Base-by-base conservation (phyloP, 352 stramenopile genomes). In the Globisporangium nunn region DNA sequence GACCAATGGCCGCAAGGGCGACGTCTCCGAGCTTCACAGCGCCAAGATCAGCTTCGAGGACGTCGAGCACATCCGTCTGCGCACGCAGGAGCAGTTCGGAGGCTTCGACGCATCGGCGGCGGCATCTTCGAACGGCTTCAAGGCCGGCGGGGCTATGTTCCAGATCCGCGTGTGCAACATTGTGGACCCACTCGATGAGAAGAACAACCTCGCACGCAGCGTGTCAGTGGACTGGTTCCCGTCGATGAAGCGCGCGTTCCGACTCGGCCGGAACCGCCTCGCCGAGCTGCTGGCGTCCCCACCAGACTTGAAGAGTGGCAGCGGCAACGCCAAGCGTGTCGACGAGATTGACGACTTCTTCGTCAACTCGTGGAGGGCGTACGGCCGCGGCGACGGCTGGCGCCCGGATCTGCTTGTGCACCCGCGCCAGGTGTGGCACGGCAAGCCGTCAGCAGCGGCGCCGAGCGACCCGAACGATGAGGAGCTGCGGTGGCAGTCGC, bases 81-180 rank as follows among this genome's bases (percentile, higher is more conserved):
- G 74, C 18, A 53, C 85, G 10, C 54, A 70, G 4, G 77, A 89
- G 4, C 76, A 89, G 41, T 87, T 89, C 58, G 74, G 74, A 1
- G 64, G 59, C 0, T 76, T 89, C 56, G 74, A 87, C 48, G 59
- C 65, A 1, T 66, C 62, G 14, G 23, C 23, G 23, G 23, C 23
- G 23, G 23, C 23, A 23, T 55, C 65, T 0, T 64, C 62, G 14
- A 14, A 55, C 47, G 46, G 58, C 17, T 37, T 64, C 59, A 55
- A 66, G 31, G 23, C 23, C 23, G 23, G 23, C 23, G 17, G 14
- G 45, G 17, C 52, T 17, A 66, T 76, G 57, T 93, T 96, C 57
- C 78, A 74, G 11, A 80, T 93, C 17, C 82, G 87, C 23, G 77
- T 73, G 17, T 93, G 86, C 63, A 97, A 97, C 62, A 83, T 97